A percentile compares a stretch with the other conserved stretches of the same genome.
phyloP scores from a whole-genome alignment of 176 grass and related monocot genomes.

The Saccharum officinarum region DNA sequence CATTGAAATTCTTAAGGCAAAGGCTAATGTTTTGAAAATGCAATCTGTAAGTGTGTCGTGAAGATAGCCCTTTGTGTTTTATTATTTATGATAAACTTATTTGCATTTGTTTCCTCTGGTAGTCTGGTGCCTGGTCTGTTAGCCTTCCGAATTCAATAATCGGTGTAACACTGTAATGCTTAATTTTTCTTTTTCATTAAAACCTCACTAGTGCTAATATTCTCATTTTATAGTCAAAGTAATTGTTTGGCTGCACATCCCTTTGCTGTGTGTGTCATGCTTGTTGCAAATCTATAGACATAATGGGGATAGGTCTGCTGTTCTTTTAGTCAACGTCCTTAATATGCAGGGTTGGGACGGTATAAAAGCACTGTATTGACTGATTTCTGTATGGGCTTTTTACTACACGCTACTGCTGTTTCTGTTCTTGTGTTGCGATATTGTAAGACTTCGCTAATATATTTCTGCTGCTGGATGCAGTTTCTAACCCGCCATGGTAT shows the following conservation, averaged over 20 bases:
- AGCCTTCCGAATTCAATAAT: not conserved
- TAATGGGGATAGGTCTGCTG: not conserved
- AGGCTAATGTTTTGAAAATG: constrained; percentile 78
- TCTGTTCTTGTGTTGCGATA: constrained; percentile 13
- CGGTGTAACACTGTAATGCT: not conserved
- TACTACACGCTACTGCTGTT: not conserved
- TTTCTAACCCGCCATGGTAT: constrained; percentile 72
- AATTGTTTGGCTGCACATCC: not conserved
- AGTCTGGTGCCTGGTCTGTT: not conserved
- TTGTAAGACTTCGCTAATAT: not conserved
- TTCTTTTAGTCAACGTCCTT: not conserved
- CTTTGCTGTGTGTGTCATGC: constrained; percentile 11
- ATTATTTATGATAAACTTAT: not conserved
- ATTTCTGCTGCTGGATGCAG: constrained; percentile 38
- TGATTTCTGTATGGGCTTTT: not conserved
- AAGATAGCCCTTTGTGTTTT: constrained; percentile 1
- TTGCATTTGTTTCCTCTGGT: not conserved
- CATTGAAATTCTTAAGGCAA: constrained; percentile 88
- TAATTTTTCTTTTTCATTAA: constrained; percentile 6
- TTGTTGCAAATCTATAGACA: not conserved
- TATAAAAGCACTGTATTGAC: not conserved
- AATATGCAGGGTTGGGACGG: not conserved
- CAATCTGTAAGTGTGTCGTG: constrained; percentile 63
- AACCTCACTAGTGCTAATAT: constrained; percentile 11
- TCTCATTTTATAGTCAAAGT: constrained; percentile 1